phyloP scores from a whole-genome alignment of 306 rosid genomes.

The Cucumis melo region DNA sequence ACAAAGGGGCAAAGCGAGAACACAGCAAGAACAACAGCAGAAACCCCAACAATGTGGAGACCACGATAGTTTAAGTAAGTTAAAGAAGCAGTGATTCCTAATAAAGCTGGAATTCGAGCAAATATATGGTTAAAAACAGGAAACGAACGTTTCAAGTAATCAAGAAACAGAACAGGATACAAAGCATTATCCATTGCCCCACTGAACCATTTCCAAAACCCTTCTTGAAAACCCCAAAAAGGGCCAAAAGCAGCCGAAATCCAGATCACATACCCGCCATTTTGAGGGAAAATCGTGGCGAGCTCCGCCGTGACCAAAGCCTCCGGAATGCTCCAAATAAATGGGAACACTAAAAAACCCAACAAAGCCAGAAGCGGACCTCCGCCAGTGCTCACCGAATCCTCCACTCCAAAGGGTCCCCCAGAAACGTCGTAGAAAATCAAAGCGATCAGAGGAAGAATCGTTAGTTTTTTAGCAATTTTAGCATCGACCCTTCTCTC shows the following conservation, averaged over 20 bases:
- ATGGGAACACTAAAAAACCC: constrained; percentile 64
- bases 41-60: constrained; percentile 68
- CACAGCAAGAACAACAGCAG: constrained; percentile 60
- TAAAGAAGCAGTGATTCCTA: constrained; percentile 46
- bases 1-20: constrained; percentile 71
- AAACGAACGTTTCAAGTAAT: constrained; percentile 65
- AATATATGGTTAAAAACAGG: constrained; percentile 34
- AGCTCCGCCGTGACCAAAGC: constrained; percentile 88
- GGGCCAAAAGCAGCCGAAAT: constrained; percentile 73
- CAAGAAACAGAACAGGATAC: constrained; percentile 78
- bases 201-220: constrained; percentile 90
- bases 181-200: constrained; percentile 94
- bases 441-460: constrained; percentile 71
- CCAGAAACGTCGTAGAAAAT: constrained; percentile 93
- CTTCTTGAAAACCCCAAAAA: constrained; percentile 90
- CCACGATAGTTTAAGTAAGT: constrained; percentile 79
- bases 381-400: constrained; percentile 62
- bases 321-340: constrained; percentile 83
- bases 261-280: constrained; percentile 84
- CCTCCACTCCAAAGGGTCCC: constrained; percentile 86
- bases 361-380: constrained; percentile 70
- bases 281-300: constrained; percentile 67
- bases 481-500: constrained; percentile 23
- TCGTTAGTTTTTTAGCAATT: constrained; percentile 45
- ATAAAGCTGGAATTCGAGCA: constrained; percentile 62